A percentile compares a stretch with the other conserved stretches of the same genome.
Evolutionary conservation across 2,329 filamentous ascomycete genomes (phyloP).

Genomic region (Thelonectria discophora): DNA sequence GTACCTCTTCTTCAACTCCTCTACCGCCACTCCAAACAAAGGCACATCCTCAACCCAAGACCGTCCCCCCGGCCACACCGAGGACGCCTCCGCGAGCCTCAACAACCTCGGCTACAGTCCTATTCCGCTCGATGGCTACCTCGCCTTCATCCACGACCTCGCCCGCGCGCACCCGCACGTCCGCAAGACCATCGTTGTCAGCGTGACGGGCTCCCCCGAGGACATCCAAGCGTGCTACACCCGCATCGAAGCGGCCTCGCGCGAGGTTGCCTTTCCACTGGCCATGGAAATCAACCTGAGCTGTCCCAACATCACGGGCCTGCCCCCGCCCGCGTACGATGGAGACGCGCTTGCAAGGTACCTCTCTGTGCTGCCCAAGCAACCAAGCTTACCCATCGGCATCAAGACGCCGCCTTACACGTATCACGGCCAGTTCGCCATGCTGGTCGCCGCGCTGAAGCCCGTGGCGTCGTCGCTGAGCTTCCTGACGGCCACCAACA

Average conservation of each 20-base stretch:
- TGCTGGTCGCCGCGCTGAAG: constrained; percentile 62
- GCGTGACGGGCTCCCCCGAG: constrained; percentile 70
- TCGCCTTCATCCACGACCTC: constrained; percentile 63
- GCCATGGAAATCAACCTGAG: constrained; percentile 82
- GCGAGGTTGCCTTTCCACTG: constrained; percentile 57
- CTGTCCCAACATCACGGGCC: constrained; percentile 76
- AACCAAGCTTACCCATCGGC: constrained; percentile 58
- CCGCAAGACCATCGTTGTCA: constrained; percentile 72
- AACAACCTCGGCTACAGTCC: constrained; percentile 83
- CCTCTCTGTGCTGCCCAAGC: constrained; percentile 55
- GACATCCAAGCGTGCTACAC: constrained; percentile 67
- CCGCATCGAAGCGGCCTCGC: constrained; percentile 53
- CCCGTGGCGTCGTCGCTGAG: constrained; percentile 52
- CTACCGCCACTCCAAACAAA: constrained; percentile 37
- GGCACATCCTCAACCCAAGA: constrained; percentile 31
- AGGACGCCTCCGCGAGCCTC: constrained; percentile 55
- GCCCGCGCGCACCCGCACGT: constrained; percentile 35
- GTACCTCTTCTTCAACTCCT: constrained; percentile 70
- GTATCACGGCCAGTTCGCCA: constrained; percentile 70
- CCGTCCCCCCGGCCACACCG: constrained; percentile 33
- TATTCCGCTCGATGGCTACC: constrained; percentile 65
- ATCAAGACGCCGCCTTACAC: constrained; percentile 83
- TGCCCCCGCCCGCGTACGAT: constrained; percentile 77
- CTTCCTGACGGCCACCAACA: constrained; percentile 81
- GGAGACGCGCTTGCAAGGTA: constrained; percentile 61